Evolutionary conservation across 2,329 filamentous ascomycete genomes (phyloP), one percentile per base, ranked within the genome.

Genomic region (Cladosporium sp.): DNA sequence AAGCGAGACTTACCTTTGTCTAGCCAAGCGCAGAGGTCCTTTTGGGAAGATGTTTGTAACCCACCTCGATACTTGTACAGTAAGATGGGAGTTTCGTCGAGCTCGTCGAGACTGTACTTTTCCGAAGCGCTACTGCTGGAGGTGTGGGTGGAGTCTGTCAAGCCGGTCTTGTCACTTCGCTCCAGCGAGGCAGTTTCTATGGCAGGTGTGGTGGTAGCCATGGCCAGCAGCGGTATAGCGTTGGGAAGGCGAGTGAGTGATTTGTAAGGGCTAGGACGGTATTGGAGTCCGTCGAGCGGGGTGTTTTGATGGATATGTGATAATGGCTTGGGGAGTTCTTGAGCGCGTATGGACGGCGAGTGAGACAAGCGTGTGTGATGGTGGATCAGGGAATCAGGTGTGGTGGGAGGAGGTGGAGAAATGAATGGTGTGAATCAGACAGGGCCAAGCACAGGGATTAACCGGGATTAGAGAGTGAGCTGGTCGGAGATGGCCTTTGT

Each of bases 61-160:
- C 67, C 69, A 7, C 68, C 70, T 20, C 71, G 67, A 50, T 73
- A 74, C 50, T 66, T 66, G 60, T 75, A 75, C 35, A 75, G 68
- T 19, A 76, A 61, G 38, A 76, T 74, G 15, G 67, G 67, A 39
- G 63, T 62, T 27, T 55, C 65, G 61, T 73, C 67, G 38, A 68
- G 61, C 43, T 72, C 69, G 54, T 76, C 68, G 6, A 76, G 65
- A 32, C 64, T 63, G 53, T 74, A 75, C 32, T 62, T 55, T 47
- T 61, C 59, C 4, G 65, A 64, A 36, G 71, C 68, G 49, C 62
- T 67, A 45, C 68, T 71, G 22, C 65, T 67, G 39, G 65, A 67
- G 46, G 57, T 63, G 46, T 65, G 64, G 25, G 72, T 72, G n/a
- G 72, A 73, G 40, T 64, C 62, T 41, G 67, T 71, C 53, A 73